phyloP scores from a whole-genome alignment of 78 protist species.

The Chrysochromulina tobinii region DNA sequence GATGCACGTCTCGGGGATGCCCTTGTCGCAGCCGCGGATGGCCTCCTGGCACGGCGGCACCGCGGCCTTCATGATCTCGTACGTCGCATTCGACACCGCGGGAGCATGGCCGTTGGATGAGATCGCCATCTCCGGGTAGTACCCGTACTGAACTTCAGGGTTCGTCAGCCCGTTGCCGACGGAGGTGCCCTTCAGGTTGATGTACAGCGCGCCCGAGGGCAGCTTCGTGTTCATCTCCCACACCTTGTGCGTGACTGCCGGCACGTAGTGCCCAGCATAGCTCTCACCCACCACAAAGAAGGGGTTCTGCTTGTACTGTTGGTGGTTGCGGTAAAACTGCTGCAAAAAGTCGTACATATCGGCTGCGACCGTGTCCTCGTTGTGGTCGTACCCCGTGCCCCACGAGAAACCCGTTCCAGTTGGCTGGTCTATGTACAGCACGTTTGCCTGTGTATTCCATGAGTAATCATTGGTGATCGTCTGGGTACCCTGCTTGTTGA shows the following conservation, averaged over 20 bases:
- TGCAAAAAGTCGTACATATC: constrained; percentile 70
- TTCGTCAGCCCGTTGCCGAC: constrained; percentile 70
- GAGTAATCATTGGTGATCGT: constrained; percentile 4
- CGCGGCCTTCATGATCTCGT: background rate
- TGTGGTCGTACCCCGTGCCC: constrained; percentile 18
- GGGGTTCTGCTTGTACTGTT: no score
- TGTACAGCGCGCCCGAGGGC: background rate
- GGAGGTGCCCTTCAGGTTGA: constrained; percentile 40
- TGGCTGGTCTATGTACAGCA: constrained; percentile 56
- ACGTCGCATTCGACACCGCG: background rate
- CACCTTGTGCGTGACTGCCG: constrained; percentile 51
- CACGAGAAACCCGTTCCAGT: constrained; percentile 73
- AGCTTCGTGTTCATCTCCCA: background rate
- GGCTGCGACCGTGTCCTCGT: constrained; percentile 45
- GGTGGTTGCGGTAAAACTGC: constrained; percentile 32
- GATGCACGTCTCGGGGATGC: background rate
- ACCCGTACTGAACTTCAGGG: constrained; percentile 60
- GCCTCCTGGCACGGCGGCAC: background rate
- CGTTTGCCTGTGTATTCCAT: constrained; percentile 27
- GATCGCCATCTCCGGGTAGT: constrained; percentile 37
- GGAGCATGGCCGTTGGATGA: background rate
- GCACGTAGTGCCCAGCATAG: constrained; percentile 80
- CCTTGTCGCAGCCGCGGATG: background rate
- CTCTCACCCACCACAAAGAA: background rate
- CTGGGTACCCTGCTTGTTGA: constrained; percentile 4